Evolutionary conservation across 192 early-diverging fungal species (phyloP), one percentile per base, ranked within the genome.

Genomic region (Ambispora gerdemannii): DNA sequence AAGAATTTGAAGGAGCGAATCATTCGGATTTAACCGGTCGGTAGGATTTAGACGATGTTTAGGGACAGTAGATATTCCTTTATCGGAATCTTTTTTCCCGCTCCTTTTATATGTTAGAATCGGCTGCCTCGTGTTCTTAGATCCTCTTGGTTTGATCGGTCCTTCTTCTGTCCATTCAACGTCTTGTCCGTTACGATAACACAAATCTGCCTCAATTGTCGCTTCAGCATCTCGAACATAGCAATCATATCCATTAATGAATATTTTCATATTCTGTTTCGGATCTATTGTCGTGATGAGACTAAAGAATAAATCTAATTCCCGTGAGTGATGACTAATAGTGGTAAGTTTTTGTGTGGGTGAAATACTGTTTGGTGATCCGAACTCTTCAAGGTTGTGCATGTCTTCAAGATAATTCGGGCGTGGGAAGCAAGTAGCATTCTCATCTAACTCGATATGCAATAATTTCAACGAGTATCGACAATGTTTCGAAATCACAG

Each of bases 401-500:
- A n/a, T 25, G 38, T 49, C 34, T 32, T 70, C 68, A 0, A 70
- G 31, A 30, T 74, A 68, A 63, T 76, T 55, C 47, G 76, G 66
- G 8, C 68, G 67, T 15, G 75, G 77, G 50, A 79, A 80, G 17
- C 74, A 75, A n/a, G 80, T 80, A 10, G 81, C 72, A 51, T 70
- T 75, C 35, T 75, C 73, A 56, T 84, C 83, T 3, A 81, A 83
- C 64, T 92, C 87, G 22, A 95, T 88, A 50, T 87, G 83, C 25
- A 98, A 76, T 33, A 96, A 73, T 55, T 84, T 84, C 32, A 93
- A 80, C 6, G 93, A 85, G 70, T 89, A 91, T 31, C 81, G 81
- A 72, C 89, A 92, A 75, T 98, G 91, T 25, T 86, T 81, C 6
- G 82, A 77, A 36, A 98, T 88, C 1, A 95, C 58, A 0, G 87